phyloP scores from a whole-genome alignment of 148 eudicot species.

The Spergularia marina region DNA sequence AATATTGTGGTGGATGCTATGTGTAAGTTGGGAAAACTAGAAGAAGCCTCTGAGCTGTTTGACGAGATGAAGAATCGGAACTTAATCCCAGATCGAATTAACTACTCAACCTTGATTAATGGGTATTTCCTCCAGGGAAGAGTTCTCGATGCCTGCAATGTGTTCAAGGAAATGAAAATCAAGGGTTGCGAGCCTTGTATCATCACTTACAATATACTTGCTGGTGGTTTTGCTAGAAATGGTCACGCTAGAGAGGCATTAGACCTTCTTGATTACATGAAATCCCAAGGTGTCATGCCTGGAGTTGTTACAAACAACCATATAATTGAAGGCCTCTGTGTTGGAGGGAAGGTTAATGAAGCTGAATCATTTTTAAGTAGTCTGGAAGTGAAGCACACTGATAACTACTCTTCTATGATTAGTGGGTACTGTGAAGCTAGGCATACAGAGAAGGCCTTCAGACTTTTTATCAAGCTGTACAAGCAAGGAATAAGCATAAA shows the following conservation, averaged over 20 bases:
- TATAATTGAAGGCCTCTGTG: conserved; percentile 62
- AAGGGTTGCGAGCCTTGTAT: conserved; percentile 52
- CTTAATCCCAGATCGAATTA: conserved; percentile 50
- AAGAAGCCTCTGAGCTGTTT: conserved; percentile 51
- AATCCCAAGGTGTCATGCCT: conserved; percentile 42
- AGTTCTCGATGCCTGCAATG: conserved; percentile 38
- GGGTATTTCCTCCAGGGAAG: conserved; percentile 51
- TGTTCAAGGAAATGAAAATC: conserved; percentile 41
- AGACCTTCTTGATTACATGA: conserved; percentile 44
- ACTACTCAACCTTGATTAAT: conserved; percentile 73
- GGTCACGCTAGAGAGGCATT: conserved; percentile 31
- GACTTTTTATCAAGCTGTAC: conserved; percentile 32
- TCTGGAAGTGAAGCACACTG: conserved; percentile 38
- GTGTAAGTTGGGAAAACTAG: conserved; percentile 50
- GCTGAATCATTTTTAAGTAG: conserved; percentile 49
- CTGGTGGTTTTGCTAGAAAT: conserved; percentile 49
- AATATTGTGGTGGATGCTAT: conserved; percentile 49
- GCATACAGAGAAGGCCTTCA: conserved; percentile 33
- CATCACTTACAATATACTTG: conserved; percentile 55
- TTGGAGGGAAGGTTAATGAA: conserved; percentile 50
- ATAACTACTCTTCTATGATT: conserved; percentile 54
- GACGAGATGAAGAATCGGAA: conserved; percentile 51
- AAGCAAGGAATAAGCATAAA: conserved; percentile 37
- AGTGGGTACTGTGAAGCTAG: conserved; percentile 55
- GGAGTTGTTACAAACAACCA: conserved; percentile 40